Base-by-base conservation (phyloP, 2,329 filamentous ascomycete genomes). In the Akanthomyces uredinophilus region DNA sequence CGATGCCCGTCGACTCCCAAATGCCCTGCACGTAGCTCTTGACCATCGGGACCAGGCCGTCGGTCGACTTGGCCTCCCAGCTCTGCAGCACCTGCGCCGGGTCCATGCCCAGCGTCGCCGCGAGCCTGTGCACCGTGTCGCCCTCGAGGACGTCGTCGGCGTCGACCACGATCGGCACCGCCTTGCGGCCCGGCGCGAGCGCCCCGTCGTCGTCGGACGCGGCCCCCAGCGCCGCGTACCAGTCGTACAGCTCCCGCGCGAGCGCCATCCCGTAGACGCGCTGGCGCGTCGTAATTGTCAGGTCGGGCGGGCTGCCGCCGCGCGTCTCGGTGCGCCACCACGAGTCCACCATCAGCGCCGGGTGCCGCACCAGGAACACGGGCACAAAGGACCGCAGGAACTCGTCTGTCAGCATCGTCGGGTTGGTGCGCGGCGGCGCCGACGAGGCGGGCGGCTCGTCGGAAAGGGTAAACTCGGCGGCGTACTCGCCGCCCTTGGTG, bases 71-170 rank as follows among this genome's bases (percentile, higher is more conserved):
- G 14, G 56, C 7, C 20, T 49, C 61, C 61, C 61, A 63, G 22
- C 41, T 29, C 18, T 29, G 7, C 4, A 59, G 56, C 32, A 63
- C 56, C 55, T 60, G 55, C 37, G 22, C 32, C 7, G 55, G 55
- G 37, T 60, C 55, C 47, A 63, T 60, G 32, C 55, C 44, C 3
- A 52, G 3, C 3, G 32, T 24, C 29, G 29, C 6, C 24, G 54
- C 35, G 10, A 63, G 55, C 24, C 56, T 29, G 11, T 22, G 53
- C 35, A 63, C 47, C 22, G 41, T n/a, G 47, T 43, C 43, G 7
- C 51, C 50, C n/a, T 63, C 55, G 11, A 63, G 41, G 8, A 63
- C n/a, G 18, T 63, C 61, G 32, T 63, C 61, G 20, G 61, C 61
- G 44, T 63, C 55, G 5, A 63, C 32, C 11, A 63, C 49, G 35